Conservation (phyloP, 2,329 filamentous ascomycete genomes). For the Penicillium expansum region DNA sequence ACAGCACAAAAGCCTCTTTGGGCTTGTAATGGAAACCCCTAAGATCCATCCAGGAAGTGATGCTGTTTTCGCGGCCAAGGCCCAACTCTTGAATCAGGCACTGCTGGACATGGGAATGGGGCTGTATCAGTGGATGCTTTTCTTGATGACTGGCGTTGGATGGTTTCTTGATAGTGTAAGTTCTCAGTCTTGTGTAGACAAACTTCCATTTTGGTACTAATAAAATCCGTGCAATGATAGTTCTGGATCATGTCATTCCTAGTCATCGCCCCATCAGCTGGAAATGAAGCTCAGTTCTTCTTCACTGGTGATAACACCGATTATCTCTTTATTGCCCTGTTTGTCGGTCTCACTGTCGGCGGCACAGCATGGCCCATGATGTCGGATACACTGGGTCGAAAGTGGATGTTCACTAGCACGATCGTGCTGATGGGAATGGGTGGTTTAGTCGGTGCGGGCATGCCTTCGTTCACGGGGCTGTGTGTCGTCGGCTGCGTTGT, state of each 20-base stretch:
- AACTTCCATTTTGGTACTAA: neutral
- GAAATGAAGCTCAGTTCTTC: conserved; percentile 23
- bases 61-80: conserved; percentile 14
- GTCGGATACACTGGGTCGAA: conserved; percentile 19
- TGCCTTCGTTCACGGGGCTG: conserved; percentile 27
- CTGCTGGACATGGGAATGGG: conserved; percentile 23
- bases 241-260: conserved; percentile 23
- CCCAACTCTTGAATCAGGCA: conserved; percentile 17
- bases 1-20: conserved; percentile 1
- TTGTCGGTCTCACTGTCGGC: conserved; percentile 15
- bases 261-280: conserved; percentile 18
- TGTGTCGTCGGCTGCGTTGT: conserved; percentile 20
- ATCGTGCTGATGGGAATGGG: conserved; percentile 21
- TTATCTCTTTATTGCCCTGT: conserved; percentile 18
- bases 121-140: conserved; percentile 21
- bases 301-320: conserved; percentile 13
- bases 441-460: conserved; percentile 21
- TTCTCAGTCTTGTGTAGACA: neutral
- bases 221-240: neutral
- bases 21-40: neutral
- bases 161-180: conserved; percentile 25
- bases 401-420: conserved; percentile 21
- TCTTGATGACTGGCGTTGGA: conserved; percentile 19
- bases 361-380: conserved; percentile 20
- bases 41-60: conserved; percentile 7